A percentile compares a stretch with the other conserved stretches of the same genome.
phyloP scores from a whole-genome alignment of 2,329 filamentous ascomycete genomes.

The Diaporthe velutina region DNA sequence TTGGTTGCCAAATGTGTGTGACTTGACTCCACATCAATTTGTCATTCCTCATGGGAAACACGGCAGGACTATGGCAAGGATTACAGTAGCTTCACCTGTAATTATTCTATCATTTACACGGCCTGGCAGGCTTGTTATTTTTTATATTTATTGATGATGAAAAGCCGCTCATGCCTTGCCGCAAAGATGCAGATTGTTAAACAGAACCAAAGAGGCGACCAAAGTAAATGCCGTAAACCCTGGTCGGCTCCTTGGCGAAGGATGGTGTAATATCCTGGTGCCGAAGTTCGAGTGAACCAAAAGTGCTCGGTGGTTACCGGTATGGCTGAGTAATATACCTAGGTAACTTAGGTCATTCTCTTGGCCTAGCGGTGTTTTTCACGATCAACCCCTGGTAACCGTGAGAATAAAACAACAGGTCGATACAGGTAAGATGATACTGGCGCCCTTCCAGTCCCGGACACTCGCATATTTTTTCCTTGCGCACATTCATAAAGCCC shows the following conservation, averaged over 20 bases:
- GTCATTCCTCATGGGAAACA: constrained; percentile 5
- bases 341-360: no score
- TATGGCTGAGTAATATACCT: no score
- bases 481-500: not conserved
- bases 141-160: not conserved
- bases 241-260: not conserved
- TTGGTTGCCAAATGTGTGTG: not conserved
- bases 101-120: not conserved
- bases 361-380: no score
- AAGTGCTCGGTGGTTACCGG: not conserved
- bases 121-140: not conserved
- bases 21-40: not conserved
- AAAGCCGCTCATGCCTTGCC: not conserved
- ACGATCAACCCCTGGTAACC: not conserved
- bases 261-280: not conserved
- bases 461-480: not conserved
- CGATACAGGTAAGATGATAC: no score
- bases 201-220: not conserved
- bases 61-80: not conserved
- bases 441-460: not conserved
- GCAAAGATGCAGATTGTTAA: not conserved
- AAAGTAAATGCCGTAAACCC: not conserved
- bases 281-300: not conserved
- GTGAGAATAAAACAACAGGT: no score
- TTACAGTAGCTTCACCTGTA: not conserved